These are phyloP conservation scores for Chalaropsis thielavioides DNA, from an alignment of 2,329 filamentous ascomycete species.

Conservation along the genomic window DNA sequence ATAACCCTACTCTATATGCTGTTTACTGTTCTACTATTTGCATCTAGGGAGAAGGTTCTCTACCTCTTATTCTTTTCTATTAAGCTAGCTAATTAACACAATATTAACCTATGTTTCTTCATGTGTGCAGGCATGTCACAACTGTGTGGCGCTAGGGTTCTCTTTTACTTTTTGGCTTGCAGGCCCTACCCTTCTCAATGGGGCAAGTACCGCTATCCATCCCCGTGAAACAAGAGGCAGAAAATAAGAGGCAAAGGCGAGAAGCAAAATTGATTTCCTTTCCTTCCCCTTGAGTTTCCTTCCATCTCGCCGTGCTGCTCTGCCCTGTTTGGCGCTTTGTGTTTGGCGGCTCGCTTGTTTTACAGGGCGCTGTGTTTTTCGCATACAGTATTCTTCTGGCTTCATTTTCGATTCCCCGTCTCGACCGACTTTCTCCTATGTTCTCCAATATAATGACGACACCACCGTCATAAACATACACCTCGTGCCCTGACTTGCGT, in stretches of 20 bases:
- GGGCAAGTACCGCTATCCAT: neutral
- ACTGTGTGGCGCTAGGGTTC: neutral
- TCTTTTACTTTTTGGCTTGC: neutral
- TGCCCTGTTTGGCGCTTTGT: neutral
- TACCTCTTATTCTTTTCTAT: no score
- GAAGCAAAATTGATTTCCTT: neutral
- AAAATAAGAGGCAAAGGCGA: neutral
- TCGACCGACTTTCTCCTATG: neutral
- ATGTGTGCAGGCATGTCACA: neutral
- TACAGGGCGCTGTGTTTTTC: neutral
- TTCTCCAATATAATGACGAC: conserved; percentile 2
- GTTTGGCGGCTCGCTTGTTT: neutral
- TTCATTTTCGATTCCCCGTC: neutral
- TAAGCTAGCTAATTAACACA: no score
- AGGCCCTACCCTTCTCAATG: neutral
- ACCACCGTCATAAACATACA: neutral
- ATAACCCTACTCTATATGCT: no score
- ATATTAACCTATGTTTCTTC: no score
- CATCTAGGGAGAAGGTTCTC: no score
- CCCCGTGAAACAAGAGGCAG: neutral
- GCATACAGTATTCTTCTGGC: neutral
- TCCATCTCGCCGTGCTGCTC: neutral
- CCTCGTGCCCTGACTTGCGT: neutral
- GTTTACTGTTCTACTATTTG: no score
- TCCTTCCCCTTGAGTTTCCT: neutral